Evolutionary conservation across 2,329 filamentous ascomycete species (phyloP).

Genomic region (Nemania diffusa): DNA sequence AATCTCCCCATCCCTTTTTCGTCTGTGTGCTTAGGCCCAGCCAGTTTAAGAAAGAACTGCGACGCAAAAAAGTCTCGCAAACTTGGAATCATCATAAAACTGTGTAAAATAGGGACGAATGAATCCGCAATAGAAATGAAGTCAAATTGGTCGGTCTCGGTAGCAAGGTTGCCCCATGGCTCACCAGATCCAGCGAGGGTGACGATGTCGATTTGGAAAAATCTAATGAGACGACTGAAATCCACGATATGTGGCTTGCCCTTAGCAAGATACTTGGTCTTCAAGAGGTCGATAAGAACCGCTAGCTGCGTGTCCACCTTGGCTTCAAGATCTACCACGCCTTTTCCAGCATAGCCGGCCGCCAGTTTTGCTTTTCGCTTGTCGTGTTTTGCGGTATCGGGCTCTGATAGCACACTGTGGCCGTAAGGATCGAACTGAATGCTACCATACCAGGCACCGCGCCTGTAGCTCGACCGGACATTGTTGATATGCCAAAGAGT

Average conservation of each 20-base stretch:
- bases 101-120: conserved; percentile 40
- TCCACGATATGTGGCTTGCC: conserved; percentile 33
- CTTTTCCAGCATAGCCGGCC: conserved; percentile 44
- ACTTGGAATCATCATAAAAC: conserved; percentile 41
- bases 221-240: conserved; percentile 41
- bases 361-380: conserved; percentile 45
- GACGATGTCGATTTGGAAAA: conserved; percentile 45
- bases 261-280: conserved; percentile 36
- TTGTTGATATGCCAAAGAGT: conserved; percentile 44
- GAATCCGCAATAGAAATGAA: conserved; percentile 41
- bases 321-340: conserved; percentile 43
- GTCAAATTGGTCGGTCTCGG: conserved; percentile 43
- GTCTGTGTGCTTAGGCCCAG: conserved; percentile 41
- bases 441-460: conserved; percentile 44
- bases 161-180: conserved; percentile 42
- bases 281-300: conserved; percentile 39
- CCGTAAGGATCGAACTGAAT: conserved; percentile 45
- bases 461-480: conserved; percentile 44
- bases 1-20: conserved; percentile 42
- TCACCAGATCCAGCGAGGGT: conserved; percentile 41
- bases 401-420: conserved; percentile 43
- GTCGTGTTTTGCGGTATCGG: conserved; percentile 43
- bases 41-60: conserved; percentile 38
- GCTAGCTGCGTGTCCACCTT: conserved; percentile 42
- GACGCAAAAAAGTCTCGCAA: conserved; percentile 41